Conservation (phyloP, 768 basidiomycete genomes). For the Ramaria rubella region DNA sequence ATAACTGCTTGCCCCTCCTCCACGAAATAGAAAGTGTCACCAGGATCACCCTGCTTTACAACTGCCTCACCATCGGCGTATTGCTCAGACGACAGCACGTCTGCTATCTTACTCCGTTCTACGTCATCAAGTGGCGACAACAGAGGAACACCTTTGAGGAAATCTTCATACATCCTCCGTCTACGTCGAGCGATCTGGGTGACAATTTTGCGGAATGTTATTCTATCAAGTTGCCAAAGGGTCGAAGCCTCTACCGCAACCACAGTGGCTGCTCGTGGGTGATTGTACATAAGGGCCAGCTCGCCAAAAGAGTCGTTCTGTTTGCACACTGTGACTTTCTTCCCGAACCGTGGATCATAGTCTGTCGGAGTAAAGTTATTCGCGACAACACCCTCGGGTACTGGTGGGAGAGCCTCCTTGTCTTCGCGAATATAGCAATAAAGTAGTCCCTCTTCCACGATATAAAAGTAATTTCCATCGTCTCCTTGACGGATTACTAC, state of each 20-base stretch:
- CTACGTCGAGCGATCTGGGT: constrained; percentile 87
- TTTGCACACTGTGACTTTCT: constrained; percentile 76
- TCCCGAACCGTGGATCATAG: constrained; percentile 66
- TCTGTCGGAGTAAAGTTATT: constrained; percentile 59
- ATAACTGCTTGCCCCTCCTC: constrained; percentile 90
- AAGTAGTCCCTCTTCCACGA: constrained; percentile 84
- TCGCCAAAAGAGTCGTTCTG: constrained; percentile 91
- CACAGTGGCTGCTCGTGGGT: constrained; percentile 92
- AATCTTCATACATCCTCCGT: constrained; percentile 93
- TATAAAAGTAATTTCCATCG: constrained; percentile 95
- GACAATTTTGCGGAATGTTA: constrained; percentile 97
- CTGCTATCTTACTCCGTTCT: constrained; percentile 95
- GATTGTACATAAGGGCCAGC: constrained; percentile 96
- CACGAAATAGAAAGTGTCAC: constrained; percentile 96
- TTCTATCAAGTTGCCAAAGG: constrained; percentile 93
- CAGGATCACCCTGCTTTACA: constrained; percentile 89
- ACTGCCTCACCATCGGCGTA: constrained; percentile 83
- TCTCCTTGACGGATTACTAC: constrained; percentile 97
- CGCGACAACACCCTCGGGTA: constrained; percentile 23
- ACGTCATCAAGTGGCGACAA: constrained; percentile 79
- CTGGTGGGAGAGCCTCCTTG: constrained; percentile 55
- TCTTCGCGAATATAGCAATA: constrained; percentile 65
- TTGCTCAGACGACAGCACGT: constrained; percentile 80
- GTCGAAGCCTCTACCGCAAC: constrained; percentile 75
- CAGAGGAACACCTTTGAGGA: constrained; percentile 85